phyloP scores from a whole-genome alignment of 108 stramenopile species.

The Cyclotella kingstonii region DNA sequence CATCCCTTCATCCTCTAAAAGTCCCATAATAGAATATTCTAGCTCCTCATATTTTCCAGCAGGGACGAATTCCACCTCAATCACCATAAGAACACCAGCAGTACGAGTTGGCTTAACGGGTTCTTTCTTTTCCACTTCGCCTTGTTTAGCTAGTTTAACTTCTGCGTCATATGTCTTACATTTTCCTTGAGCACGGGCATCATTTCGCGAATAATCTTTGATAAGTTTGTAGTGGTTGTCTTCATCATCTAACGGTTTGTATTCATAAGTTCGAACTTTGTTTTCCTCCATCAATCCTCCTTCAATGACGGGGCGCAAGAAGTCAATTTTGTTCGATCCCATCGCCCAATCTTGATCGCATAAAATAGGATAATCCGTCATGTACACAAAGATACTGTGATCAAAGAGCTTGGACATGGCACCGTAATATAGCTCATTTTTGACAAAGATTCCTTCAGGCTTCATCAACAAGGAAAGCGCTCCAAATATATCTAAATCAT shows the following conservation, averaged over 20 bases:
- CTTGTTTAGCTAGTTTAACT: conserved; percentile 24
- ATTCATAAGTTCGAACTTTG: conserved; percentile 28
- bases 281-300: conserved; percentile 34
- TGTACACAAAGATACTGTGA: conserved; percentile 54
- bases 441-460: conserved; percentile 82
- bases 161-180: conserved; percentile 38
- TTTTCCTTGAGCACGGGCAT: conserved; percentile 43
- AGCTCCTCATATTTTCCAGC: conserved; percentile 16
- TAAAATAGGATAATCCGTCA: conserved; percentile 58
- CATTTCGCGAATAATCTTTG: conserved; percentile 67
- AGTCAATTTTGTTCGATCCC: conserved; percentile 73
- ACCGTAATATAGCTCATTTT: conserved; percentile 79
- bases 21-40: conserved; percentile 22
- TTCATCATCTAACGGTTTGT: conserved; percentile 47
- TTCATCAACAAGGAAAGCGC: conserved; percentile 71
- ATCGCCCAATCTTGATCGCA: conserved; percentile 76
- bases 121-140: conserved; percentile 22
- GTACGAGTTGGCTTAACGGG: conserved; percentile 46
- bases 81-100: conserved; percentile 68
- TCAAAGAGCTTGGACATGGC: conserved; percentile 64
- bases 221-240: conserved; percentile 56
- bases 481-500: conserved; percentile 73
- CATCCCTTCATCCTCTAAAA: conserved; percentile 26
- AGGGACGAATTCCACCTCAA: conserved; percentile 64
- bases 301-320: conserved; percentile 49